Conservation (phyloP, 345 rosid species). For the Zanthoxylum bungeanum region DNA sequence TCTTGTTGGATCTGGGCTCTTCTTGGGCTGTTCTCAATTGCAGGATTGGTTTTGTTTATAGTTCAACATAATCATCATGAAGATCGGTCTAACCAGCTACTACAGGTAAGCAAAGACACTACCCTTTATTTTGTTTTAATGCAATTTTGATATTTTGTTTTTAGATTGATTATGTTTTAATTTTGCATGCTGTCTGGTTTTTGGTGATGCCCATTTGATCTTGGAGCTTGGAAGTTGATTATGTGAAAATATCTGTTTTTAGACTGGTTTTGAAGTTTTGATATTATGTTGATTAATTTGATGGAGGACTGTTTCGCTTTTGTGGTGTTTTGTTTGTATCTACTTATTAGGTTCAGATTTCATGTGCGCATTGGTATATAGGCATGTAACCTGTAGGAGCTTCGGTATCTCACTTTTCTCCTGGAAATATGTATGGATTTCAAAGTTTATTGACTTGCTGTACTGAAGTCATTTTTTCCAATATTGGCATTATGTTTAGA, state of each 20-base stretch:
- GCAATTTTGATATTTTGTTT: neutral
- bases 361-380: neutral
- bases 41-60: constrained; percentile 72
- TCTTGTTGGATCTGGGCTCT: constrained; percentile 84
- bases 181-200: neutral
- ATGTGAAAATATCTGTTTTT: constrained; percentile 5
- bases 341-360: too few relatives aligned
- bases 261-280: neutral
- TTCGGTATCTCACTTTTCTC: neutral
- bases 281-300: neutral
- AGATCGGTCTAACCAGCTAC: constrained; percentile 47
- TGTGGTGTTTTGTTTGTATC: too few relatives aligned
- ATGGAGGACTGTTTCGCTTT: neutral
- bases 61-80: constrained; percentile 84
- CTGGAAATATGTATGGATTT: neutral
- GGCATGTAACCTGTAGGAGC: neutral
- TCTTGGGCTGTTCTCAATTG: constrained; percentile 63
- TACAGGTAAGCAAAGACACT: constrained; percentile 25
- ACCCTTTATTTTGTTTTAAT: constrained; percentile 1
- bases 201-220: constrained; percentile 12
- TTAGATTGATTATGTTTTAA: neutral
- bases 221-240: constrained; percentile 9
- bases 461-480: too few relatives aligned
- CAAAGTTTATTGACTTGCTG: neutral
- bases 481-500: too few relatives aligned